phyloP scores from a whole-genome alignment of 164 flowering plant genomes.

The Aristolochia fimbriata region DNA sequence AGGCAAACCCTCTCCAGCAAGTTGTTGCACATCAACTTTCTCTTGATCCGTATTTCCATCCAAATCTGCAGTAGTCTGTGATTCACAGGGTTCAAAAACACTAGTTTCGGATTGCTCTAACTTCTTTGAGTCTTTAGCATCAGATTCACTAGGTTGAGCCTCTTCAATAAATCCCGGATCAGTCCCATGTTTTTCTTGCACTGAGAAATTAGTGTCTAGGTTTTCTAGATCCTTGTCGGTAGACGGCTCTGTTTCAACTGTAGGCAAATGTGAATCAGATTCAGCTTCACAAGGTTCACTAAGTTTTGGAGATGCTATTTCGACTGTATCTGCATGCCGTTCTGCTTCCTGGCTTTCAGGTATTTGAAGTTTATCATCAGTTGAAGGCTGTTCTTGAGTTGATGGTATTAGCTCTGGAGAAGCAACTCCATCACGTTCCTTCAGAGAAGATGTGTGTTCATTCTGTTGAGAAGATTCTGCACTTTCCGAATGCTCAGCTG shows the following conservation, averaged over 20 bases:
- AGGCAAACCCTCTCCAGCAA: conserved; percentile 16
- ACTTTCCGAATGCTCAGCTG: conserved; percentile 25
- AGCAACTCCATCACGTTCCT: conserved; percentile 20
- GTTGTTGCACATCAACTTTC: conserved; percentile 18
- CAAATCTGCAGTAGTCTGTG: conserved; percentile 11
- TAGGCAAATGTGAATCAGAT: neutral
- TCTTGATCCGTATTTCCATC: conserved; percentile 23
- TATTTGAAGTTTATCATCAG: conserved; percentile 28
- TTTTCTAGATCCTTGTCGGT: conserved; percentile 17
- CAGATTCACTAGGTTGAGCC: conserved; percentile 21
- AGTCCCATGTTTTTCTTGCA: conserved; percentile 17
- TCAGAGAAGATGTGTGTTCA: conserved; percentile 10
- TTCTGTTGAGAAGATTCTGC: conserved; percentile 16
- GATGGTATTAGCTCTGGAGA: conserved; percentile 14
- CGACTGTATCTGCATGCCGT: conserved; percentile 15
- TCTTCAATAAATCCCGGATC: conserved; percentile 20
- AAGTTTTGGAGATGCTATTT: conserved; percentile 4
- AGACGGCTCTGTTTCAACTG: conserved; percentile 20
- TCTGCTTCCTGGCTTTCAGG: conserved; percentile 15
- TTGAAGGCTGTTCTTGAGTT: conserved; percentile 16
- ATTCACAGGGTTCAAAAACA: conserved; percentile 15
- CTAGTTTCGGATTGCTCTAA: conserved; percentile 17
- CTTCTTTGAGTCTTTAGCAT: conserved; percentile 12
- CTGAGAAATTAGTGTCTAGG: conserved; percentile 12
- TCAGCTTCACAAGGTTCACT: conserved; percentile 19